Conservation (phyloP, 208 protist species). For the Acanthamoeba lenticulata region DNA sequence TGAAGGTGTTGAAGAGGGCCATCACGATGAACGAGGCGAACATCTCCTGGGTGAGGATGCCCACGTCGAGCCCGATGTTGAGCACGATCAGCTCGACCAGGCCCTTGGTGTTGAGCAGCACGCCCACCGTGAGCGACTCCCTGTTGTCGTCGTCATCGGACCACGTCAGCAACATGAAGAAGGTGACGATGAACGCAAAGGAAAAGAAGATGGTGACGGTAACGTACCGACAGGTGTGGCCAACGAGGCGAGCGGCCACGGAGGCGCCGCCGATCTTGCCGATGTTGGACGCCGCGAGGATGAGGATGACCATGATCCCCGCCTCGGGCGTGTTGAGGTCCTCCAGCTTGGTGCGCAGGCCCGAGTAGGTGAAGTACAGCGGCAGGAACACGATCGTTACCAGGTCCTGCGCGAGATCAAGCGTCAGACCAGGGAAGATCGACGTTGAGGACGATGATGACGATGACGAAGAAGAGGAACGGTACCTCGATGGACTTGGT, state of each 20-base stretch:
- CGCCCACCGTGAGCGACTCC: conserved; percentile 78
- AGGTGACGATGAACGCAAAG: background rate
- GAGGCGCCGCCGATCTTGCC: conserved; percentile 79
- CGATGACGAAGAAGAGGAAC: too few relatives aligned
- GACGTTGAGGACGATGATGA: too few relatives aligned
- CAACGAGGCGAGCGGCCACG: conserved; percentile 33
- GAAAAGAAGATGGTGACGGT: background rate
- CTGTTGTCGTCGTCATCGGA: conserved; percentile 55
- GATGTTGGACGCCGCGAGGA: conserved; percentile 72
- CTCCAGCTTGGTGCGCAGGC: conserved; percentile 71
- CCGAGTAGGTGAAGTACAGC: conserved; percentile 82
- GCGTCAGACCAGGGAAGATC: too few relatives aligned
- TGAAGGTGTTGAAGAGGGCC: conserved; percentile 81
- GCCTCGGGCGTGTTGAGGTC: background rate
- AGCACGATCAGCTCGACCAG: conserved; percentile 81
- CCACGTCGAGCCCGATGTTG: conserved; percentile 81
- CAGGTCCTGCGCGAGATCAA: conserved; percentile 64
- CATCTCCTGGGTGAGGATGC: conserved; percentile 71
- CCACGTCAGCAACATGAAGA: background rate
- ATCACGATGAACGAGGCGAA: conserved; percentile 84
- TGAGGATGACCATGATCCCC: conserved; percentile 70
- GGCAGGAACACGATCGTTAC: conserved; percentile 78
- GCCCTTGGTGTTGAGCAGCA: conserved; percentile 82
- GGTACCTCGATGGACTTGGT: conserved; percentile 79
- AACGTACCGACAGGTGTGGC: conserved; percentile 35